Evolutionary conservation across 2,329 filamentous ascomycete genomes (phyloP).

Genomic region (Sporothrix brunneoviolacea): DNA sequence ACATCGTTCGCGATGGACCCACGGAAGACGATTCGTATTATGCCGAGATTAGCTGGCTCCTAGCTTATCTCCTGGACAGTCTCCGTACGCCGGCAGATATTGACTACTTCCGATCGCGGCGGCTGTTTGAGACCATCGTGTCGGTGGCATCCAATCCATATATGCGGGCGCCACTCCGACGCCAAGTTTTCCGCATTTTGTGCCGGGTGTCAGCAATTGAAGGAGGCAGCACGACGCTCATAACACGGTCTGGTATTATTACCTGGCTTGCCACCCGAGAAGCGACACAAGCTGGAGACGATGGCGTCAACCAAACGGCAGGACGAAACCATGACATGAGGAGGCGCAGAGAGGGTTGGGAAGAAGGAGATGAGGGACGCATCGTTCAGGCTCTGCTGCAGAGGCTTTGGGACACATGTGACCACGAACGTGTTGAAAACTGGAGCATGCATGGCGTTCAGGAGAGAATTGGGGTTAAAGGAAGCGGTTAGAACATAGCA

Average conservation of each 20-base stretch:
- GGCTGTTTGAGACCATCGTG: slow-evolving; percentile 69
- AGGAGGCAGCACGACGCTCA: slow-evolving; percentile 70
- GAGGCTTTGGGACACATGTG: slow-evolving; percentile 58
- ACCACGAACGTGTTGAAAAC: slow-evolving; percentile 54
- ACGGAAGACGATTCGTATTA: slow-evolving; percentile 67
- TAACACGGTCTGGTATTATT: slow-evolving; percentile 67
- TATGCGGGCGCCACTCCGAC: slow-evolving; percentile 51
- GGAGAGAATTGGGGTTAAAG: slow-evolving; percentile 4
- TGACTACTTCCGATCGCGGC: slow-evolving; percentile 52
- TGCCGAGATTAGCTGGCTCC: slow-evolving; percentile 66
- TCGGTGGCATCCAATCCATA: slow-evolving; percentile 62
- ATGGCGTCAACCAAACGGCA: no score
- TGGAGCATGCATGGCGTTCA: slow-evolving; percentile 55
- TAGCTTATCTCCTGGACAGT: slow-evolving; percentile 63
- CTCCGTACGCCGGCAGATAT: slow-evolving; percentile 55
- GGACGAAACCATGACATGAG: slow-evolving; percentile 5
- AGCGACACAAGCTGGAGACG: background rate
- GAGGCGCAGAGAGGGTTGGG: slow-evolving; percentile 5
- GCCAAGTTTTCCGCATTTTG: slow-evolving; percentile 54
- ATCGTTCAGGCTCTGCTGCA: slow-evolving; percentile 49
- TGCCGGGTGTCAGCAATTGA: slow-evolving; percentile 61
- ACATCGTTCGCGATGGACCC: slow-evolving; percentile 58
- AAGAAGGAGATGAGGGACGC: slow-evolving; percentile 34
- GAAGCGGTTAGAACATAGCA: background rate
- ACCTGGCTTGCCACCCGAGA: slow-evolving; percentile 63